Percentiles rank a stretch among this genome's conserved stretches.
Conservation (phyloP, 352 stramenopile genomes). For the Globisporangium emineosum region DNA sequence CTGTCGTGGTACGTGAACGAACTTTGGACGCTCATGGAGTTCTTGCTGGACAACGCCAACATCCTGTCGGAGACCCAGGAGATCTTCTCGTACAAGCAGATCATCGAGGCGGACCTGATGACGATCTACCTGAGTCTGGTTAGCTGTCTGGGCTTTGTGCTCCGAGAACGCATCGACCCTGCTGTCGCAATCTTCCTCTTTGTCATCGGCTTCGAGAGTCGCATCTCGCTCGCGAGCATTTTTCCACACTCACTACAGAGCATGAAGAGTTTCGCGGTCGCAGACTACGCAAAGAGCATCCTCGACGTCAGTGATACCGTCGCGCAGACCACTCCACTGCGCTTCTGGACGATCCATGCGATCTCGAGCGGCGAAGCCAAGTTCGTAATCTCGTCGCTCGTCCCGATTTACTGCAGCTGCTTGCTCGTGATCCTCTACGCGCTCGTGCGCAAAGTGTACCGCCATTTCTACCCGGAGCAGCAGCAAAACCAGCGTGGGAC, state of each 20-base stretch:
- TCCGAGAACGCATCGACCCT: constrained; percentile 8
- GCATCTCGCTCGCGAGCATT: not conserved
- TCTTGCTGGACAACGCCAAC: constrained; percentile 14
- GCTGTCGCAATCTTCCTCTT: constrained; percentile 7
- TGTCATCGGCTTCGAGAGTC: constrained; percentile 6
- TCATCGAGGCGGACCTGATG: constrained; percentile 14
- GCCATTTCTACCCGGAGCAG: constrained; percentile 9
- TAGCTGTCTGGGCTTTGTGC: not conserved
- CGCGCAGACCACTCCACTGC: constrained; percentile 16
- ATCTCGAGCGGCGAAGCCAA: not conserved
- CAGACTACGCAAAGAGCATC: not conserved
- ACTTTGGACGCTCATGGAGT: constrained; percentile 45
- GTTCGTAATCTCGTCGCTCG: not conserved
- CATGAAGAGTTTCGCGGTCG: not conserved
- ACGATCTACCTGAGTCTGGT: constrained; percentile 6
- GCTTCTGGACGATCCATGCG: constrained; percentile 18
- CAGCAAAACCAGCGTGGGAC: not conserved
- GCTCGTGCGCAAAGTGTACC: constrained; percentile 22
- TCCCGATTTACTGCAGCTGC: not conserved
- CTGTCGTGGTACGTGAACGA: constrained; percentile 40
- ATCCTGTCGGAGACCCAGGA: not conserved
- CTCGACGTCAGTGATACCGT: constrained; percentile 15
- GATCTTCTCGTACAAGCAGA: constrained; percentile 3
- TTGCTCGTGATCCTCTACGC: not conserved
- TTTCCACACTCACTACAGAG: not conserved